These are phyloP conservation scores for Friedmanniomyces simplex DNA, from an alignment of 495 filamentous ascomycete species.

Conservation along the genomic window DNA sequence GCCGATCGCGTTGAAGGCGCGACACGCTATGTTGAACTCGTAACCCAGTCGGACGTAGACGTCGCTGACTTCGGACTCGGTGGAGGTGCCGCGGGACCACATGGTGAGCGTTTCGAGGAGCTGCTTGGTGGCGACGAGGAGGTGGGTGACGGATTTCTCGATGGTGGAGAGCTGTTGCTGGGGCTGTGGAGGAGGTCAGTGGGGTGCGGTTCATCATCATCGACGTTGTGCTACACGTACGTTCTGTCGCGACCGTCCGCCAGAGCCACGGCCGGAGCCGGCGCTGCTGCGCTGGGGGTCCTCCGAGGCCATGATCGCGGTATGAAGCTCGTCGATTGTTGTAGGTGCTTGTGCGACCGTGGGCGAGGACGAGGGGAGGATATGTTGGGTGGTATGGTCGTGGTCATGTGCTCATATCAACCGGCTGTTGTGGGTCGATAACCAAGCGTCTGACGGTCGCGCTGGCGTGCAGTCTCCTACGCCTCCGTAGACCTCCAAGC, in stretches of 20 bases:
- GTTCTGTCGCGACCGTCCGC: constrained; percentile 11
- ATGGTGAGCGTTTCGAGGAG: constrained; percentile 92
- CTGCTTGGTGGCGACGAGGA: constrained; percentile 95
- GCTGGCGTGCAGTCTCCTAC: no score
- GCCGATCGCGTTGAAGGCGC: constrained; percentile 89
- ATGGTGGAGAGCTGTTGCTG: constrained; percentile 77
- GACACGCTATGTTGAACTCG: constrained; percentile 96
- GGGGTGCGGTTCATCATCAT: not conserved
- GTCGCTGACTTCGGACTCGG: constrained; percentile 90
- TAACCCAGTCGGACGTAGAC: constrained; percentile 96
- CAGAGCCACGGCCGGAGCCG: constrained; percentile 13
- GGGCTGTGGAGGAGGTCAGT: constrained; percentile 37
- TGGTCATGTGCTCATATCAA: not conserved
- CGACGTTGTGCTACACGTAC: constrained; percentile 3
- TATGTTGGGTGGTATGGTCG: not conserved
- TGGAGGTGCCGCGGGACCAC: constrained; percentile 87
- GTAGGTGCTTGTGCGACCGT: no score
- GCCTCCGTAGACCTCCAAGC: no score
- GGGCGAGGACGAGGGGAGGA: no score
- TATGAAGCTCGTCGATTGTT: not conserved
- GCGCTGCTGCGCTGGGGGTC: constrained; percentile 13
- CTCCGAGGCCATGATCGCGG: constrained; percentile 1
- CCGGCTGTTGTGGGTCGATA: no score
- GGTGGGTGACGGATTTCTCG: constrained; percentile 96
- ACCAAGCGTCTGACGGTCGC: no score